Evolutionary conservation across 495 filamentous ascomycete species (phyloP).

Genomic region (Xeromyces bisporus): DNA sequence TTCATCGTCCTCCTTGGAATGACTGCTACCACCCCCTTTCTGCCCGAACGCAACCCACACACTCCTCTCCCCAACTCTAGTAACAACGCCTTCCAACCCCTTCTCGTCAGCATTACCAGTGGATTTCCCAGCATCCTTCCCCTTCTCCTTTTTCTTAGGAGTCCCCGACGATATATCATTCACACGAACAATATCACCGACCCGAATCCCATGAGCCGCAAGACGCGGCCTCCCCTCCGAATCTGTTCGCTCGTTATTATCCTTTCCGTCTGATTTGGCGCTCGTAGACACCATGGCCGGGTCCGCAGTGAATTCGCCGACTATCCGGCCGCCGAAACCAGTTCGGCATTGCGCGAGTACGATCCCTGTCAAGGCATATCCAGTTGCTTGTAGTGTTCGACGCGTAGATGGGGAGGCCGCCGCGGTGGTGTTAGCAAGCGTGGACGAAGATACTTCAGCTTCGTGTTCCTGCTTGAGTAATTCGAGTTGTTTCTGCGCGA

Average conservation of each 20-base stretch:
- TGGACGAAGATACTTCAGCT: conserved; percentile 38
- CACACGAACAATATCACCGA: conserved; percentile 76
- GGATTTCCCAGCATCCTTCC: conserved; percentile 10
- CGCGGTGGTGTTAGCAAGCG: conserved; percentile 46
- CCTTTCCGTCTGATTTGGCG: conserved; percentile 4
- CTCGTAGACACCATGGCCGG: conserved; percentile 35
- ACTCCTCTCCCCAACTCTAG: conserved; percentile 39
- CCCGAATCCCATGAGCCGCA: conserved; percentile 67
- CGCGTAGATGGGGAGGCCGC: conserved; percentile 59
- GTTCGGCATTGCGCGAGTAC: conserved; percentile 65
- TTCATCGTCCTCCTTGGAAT: conserved; percentile 35
- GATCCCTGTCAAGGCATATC: conserved; percentile 74
- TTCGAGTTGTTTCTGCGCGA: conserved; percentile 60
- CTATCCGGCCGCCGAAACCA: conserved; percentile 71
- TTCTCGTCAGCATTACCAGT: conserved; percentile 12
- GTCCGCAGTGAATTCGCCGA: conserved; percentile 68
- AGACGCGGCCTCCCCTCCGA: conserved; percentile 23
- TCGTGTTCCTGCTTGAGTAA: conserved; percentile 65
- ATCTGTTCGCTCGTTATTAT: conserved; percentile 17
- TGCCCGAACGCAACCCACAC: conserved; percentile 56
- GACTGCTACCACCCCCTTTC: conserved; percentile 27
- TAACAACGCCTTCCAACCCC: conserved; percentile 70
- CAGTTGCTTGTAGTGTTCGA: conserved; percentile 60
- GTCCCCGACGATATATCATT: conserved; percentile 54
- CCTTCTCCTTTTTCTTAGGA: conserved; percentile 52